Evolutionary conservation across 2,329 filamentous ascomycete species (phyloP).

Genomic region (Chrysoporthe puriensis): DNA sequence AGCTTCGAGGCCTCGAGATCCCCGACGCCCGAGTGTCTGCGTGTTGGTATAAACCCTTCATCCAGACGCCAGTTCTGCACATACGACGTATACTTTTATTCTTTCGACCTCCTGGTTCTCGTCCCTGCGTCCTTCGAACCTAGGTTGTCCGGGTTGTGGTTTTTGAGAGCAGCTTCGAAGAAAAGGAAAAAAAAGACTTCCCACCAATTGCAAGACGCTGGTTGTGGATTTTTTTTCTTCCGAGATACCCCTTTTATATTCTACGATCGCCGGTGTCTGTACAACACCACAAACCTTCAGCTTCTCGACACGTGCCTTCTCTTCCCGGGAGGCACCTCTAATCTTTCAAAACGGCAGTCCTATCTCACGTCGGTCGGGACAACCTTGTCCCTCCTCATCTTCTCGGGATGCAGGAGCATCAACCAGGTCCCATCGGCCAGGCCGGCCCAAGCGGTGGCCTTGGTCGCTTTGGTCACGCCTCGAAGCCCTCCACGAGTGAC

Average conservation of each 20-base stretch:
- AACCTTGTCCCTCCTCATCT: conserved; percentile 83
- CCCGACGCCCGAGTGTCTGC: conserved; percentile 19
- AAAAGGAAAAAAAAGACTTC: background rate
- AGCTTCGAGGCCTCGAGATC: conserved; percentile 16
- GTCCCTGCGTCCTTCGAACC: conserved; percentile 25
- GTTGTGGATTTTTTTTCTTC: conserved; percentile 25
- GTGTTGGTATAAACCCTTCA: conserved; percentile 17
- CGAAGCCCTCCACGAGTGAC: conserved; percentile 81
- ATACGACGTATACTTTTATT: conserved; percentile 28
- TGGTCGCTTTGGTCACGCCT: conserved; percentile 71
- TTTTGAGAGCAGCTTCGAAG: conserved; percentile 23
- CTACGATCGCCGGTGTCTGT: conserved; percentile 30
- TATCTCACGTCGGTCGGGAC: conserved; percentile 80
- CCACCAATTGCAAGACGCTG: conserved; percentile 13
- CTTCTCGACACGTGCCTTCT: conserved; percentile 50
- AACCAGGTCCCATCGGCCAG: conserved; percentile 60
- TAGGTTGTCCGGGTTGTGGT: conserved; percentile 24
- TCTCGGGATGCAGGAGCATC: conserved; percentile 89
- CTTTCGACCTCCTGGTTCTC: conserved; percentile 23
- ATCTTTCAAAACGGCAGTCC: conserved; percentile 78
- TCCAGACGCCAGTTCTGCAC: conserved; percentile 18
- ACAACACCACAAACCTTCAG: conserved; percentile 33
- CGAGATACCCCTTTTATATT: conserved; percentile 30
- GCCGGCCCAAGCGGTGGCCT: conserved; percentile 59
- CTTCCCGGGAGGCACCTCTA: conserved; percentile 54